These are phyloP conservation scores for Malassezia arunalokei DNA, from an alignment of 1,284 basidiomycete genomes.

Conservation along the genomic window DNA sequence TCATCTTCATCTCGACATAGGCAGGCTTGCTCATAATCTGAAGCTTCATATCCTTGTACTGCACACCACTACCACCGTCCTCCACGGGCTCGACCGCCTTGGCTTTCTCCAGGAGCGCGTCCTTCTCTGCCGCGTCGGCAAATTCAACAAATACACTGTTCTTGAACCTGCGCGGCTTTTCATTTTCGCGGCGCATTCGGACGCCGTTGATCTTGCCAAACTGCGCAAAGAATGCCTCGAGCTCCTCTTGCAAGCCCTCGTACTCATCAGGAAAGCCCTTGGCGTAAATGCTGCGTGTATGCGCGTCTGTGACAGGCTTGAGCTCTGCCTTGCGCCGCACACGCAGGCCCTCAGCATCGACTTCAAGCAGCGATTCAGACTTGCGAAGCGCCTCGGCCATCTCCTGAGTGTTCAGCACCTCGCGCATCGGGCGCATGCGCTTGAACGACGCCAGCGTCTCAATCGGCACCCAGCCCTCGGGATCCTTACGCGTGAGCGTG, in stretches of 20 bases:
- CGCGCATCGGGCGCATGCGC: constrained; percentile 62
- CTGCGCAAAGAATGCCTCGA: constrained; percentile 70
- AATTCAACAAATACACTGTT: constrained; percentile 89
- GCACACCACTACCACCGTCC: constrained; percentile 31
- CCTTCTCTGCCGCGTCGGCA: constrained; percentile 58
- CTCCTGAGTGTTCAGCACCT: constrained; percentile 25
- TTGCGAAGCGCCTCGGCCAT: constrained; percentile 29
- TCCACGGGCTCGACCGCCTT: constrained; percentile 23
- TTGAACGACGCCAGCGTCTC: constrained; percentile 84
- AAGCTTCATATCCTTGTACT: constrained; percentile 48
- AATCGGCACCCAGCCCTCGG: constrained; percentile 74
- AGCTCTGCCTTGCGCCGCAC: constrained; percentile 58
- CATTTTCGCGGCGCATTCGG: constrained; percentile 61
- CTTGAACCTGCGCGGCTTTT: constrained; percentile 69
- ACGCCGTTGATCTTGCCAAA: constrained; percentile 76
- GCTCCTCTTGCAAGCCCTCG: constrained; percentile 58
- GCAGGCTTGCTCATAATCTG: constrained; percentile 63
- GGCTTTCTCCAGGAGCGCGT: constrained; percentile 68
- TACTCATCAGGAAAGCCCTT: constrained; percentile 79
- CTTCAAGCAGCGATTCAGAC: constrained; percentile 54
- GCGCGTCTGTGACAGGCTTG: constrained; percentile 31
- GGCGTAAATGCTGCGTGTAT: constrained; percentile 47
- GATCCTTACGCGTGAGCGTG: constrained; percentile 37
- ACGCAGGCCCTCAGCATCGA: constrained; percentile 62
- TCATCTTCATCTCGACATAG: constrained; percentile 93